Base-by-base conservation (phyloP, 129 eudicot genomes). In the Chrysanthemum lavandulifolium region DNA sequence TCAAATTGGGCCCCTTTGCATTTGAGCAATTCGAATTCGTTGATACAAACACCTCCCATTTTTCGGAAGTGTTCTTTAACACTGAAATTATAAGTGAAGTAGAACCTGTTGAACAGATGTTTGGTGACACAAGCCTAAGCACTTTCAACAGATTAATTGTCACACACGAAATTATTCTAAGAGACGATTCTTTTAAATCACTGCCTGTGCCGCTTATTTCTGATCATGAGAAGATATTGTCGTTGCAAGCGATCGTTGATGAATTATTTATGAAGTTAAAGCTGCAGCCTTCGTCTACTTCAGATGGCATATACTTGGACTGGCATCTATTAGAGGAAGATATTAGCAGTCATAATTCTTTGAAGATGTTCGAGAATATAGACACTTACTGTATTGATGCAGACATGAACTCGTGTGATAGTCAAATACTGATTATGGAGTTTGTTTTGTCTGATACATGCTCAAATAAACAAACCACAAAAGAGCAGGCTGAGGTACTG, bases 241-340 rank as follows among this genome's bases (percentile, higher is more conserved):
- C 91, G 40, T 45, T 85, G 13, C 80, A 71, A 64, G 64, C 13
- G 47, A 14, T 80, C 61, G 49, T 85, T 76, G 86, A 83, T 67
- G 86, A 84, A 49, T 62, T 81, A 36, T 74, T 90, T 29, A 53
- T 82, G 58, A 82, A 54, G 79, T 40, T 90, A 76, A 86, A 90
- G 71, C 85, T 77, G 73, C 88, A 83, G 67, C 85, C 87, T 77
- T 78, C 90, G 43, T 90, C 89, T 36, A 76, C 89, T 16, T 95
- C 96, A 48, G 97, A 95, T 86, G 95, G 83, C 77, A 85, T 95
- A 68, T 95, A 95, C 81, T 84, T 95, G 76, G 99, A 95, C 71
- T 95, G 99, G 97, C 88, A 86, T 77, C 54, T 88, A 25, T 74
- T 95, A 63, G 93, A 82, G 73, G 95, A 84, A 73, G 94, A 83